Base-by-base conservation (phyloP, 2,329 filamentous ascomycete genomes). In the Sporothrix pseudoabietina region DNA sequence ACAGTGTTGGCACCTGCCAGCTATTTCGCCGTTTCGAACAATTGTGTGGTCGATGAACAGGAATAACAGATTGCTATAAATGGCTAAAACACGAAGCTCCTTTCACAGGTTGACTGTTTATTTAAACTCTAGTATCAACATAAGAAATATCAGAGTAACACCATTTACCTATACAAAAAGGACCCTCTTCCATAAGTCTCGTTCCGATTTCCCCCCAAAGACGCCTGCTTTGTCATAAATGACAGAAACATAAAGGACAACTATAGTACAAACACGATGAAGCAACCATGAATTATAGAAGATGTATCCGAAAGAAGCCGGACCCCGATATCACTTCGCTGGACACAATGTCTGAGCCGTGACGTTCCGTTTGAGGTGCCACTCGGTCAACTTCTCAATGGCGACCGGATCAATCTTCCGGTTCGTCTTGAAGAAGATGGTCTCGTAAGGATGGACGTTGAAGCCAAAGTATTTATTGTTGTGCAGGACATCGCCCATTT, bases 371-470 rank as follows among this genome's bases (percentile, higher is more conserved):
- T 54, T 76, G 44, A 77, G 71, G 54, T 82, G 80, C 79, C 79
- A 80, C 59, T 78, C 75, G 2, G 80, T 81, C 59, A 82, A 70
- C n/a, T 76, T 75, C 1, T 76, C 71, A 35, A 82, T 74, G 41
- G 78, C 69, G 1, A 59, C 44, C 0, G 77, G 76, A 61, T 81
- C 80, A 47, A 81, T 78, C 9, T 78, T 76, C 44, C 78, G 76
- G 65, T 81, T 80, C 4, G 80, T 78, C 76, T 82, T 81, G 72
- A 79, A 76, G 72, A 83, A 83, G 22, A 83, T 71, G 1, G 79
- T 80, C 78, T 83, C 82, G 76, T 82, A 83, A 0, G 82, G 81
- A 61, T 83, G 81, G 8, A 81, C 71, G 69, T 78, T 80, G 71
- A 76, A 78, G 47, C 80, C 81, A 72, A 79, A 80, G 75, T 82